Base-by-base conservation (phyloP, 306 rosid genomes). In the Pueraria montana region DNA sequence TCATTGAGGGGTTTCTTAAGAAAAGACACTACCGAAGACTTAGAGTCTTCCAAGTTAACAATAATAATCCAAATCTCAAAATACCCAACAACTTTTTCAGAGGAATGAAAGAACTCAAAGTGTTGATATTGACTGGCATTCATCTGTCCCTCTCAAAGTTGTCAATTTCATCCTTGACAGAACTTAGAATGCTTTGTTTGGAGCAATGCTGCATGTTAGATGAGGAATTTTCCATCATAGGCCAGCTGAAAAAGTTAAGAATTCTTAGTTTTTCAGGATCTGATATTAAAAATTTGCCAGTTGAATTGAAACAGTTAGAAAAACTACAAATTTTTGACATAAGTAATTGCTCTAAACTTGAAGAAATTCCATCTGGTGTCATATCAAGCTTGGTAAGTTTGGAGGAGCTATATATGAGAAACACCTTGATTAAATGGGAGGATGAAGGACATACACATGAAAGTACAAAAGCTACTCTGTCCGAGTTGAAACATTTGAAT, bases 351-450 rank as follows among this genome's bases (percentile, higher is more conserved):
- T 80, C 24, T 8, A 27, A 80, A 17, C 91, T 91, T 18, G 1
- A 2, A 79, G 74, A 43, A 16, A 84, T 89, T 71, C 85, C 84
- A 12, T 66, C 80, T 1, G 38, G 72, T 56, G 65, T 88, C 1
- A 2, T 87, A 40, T 86, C 90, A 23, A 43, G 77, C 11, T 68
- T 91, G 72, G 79, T 1, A 40, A 32, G 27, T 42, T 74, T 91
- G 71, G 86, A 85, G 68, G 89, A 89, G 38, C 32, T 91, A 58
- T 72, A 85, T 52, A 82, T 86, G 87, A 83, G 84, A 70, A 32
- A 81, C 16, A 83, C 81, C 67, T 81, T 56, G n/a, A 36, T 63
- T 14, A 2, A 26, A 13, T 91, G 90, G 90, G 34, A 79, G 40
- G 18, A 0, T 11, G 52, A 55, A 21, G 82, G 53, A n/a, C n/a